These are phyloP conservation scores for rapeseed (Brassica napus) DNA, from an alignment of 345 rosid genomes.

Conservation along the genomic window DNA sequence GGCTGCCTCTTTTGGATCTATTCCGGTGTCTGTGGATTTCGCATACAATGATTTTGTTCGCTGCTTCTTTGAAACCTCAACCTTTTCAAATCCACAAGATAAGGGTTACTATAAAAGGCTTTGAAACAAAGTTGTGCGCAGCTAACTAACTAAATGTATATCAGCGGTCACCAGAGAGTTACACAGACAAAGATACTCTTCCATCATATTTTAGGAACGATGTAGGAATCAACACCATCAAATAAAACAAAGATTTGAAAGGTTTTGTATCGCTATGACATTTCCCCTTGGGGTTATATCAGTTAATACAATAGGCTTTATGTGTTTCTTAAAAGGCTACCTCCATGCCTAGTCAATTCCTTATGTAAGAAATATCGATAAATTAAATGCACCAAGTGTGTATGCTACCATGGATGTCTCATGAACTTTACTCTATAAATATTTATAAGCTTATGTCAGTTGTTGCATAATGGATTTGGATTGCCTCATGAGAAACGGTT, in stretches of 20 bases:
- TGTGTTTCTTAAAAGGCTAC: not conserved
- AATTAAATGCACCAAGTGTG: not conserved
- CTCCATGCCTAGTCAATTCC: constrained; percentile 3
- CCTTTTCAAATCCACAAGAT: constrained; percentile 47
- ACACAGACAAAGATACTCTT: constrained; percentile 1
- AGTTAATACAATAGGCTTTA: not conserved
- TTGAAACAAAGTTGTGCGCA: constrained; percentile 8
- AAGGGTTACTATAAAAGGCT: constrained; percentile 1
- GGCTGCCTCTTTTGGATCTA: constrained; percentile 76
- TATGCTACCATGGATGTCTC: not conserved
- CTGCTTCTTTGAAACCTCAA: constrained; percentile 58
- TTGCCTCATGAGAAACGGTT: not conserved
- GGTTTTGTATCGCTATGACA: not conserved
- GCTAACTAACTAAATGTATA: constrained; percentile 7
- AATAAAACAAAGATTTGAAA: not conserved
- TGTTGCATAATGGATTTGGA: not conserved
- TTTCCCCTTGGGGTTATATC: not conserved
- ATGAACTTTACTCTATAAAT: not conserved
- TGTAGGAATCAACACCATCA: not conserved
- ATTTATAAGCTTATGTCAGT: not conserved
- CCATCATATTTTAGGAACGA: not conserved
- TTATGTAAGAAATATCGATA: not conserved
- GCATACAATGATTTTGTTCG: constrained; percentile 78
- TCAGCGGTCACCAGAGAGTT: not conserved
- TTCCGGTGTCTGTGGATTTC: constrained; percentile 82